These are phyloP conservation scores for Neoboletus magnificus DNA, from an alignment of 768 basidiomycete genomes.

Conservation along the genomic window DNA sequence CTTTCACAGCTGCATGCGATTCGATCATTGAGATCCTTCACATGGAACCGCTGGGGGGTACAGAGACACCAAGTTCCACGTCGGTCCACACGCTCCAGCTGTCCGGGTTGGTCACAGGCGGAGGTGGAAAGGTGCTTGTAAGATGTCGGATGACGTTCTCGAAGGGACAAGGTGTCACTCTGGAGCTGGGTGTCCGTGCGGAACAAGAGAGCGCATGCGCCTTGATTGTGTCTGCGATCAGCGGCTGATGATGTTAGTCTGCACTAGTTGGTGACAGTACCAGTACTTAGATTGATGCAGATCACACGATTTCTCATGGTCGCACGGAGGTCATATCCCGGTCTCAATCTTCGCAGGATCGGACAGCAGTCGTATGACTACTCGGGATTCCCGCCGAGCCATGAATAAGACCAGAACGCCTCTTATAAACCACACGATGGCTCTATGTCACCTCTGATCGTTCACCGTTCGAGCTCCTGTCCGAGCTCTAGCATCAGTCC, in stretches of 20 bases:
- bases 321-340: constrained; percentile 1
- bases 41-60: constrained; percentile 95
- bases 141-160: constrained; percentile 96
- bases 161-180: constrained; percentile 83
- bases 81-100: constrained; percentile 94
- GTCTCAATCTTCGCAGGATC: constrained; percentile 2
- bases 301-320: constrained; percentile 13
- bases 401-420: constrained; percentile 8
- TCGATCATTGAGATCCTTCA: constrained; percentile 94
- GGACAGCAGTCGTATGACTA: neutral
- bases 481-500: no score
- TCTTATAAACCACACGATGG: constrained; percentile 4
- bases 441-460: constrained; percentile 1
- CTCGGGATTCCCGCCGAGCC: neutral
- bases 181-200: constrained; percentile 88
- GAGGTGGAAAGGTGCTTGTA: constrained; percentile 93
- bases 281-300: constrained; percentile 4
- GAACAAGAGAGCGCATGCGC: constrained; percentile 85
- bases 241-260: constrained; percentile 42
- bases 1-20: constrained; percentile 79
- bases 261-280: neutral
- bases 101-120: constrained; percentile 86
- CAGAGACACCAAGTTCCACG: constrained; percentile 73
- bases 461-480: neutral
- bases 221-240: constrained; percentile 88